Evolutionary conservation across 2,329 filamentous ascomycete species (phyloP).

Genomic region (Thielaviopsis populi): DNA sequence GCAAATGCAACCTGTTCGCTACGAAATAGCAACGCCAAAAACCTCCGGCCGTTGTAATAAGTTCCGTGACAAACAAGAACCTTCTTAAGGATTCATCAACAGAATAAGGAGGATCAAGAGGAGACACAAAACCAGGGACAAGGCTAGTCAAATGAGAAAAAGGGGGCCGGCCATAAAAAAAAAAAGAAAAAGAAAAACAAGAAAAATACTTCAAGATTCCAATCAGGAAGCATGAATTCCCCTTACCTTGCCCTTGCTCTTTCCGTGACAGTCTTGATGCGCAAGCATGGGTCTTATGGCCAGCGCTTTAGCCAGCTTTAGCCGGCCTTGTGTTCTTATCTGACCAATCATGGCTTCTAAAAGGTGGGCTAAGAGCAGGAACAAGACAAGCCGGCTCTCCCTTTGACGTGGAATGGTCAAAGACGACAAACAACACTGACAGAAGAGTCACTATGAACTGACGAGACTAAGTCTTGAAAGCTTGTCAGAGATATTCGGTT

Average conservation of each 20-base stretch:
- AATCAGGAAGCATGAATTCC: background rate
- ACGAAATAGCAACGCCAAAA: background rate
- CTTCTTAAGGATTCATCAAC: background rate
- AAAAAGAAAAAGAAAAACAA: background rate
- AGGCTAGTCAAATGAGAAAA: background rate
- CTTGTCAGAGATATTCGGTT: no score
- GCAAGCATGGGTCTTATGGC: conserved; percentile 6
- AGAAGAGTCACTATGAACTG: no score
- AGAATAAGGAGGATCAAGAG: background rate
- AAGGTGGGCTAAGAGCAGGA: no score
- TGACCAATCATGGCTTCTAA: background rate
- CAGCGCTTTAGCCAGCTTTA: conserved; percentile 5
- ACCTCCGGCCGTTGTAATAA: background rate
- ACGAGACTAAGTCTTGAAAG: no score
- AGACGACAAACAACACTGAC: no score
- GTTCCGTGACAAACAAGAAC: background rate
- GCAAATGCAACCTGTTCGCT: background rate
- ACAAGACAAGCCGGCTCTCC: no score
- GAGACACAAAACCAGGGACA: background rate
- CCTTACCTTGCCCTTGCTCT: background rate
- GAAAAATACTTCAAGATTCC: background rate
- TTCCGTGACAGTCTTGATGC: conserved; percentile 18
- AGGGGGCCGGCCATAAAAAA: background rate
- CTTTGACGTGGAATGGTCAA: no score
- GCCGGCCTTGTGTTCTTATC: background rate